These are phyloP conservation scores for Venturia oleaginea DNA, from an alignment of 2,329 filamentous ascomycete species.

Conservation along the genomic window DNA sequence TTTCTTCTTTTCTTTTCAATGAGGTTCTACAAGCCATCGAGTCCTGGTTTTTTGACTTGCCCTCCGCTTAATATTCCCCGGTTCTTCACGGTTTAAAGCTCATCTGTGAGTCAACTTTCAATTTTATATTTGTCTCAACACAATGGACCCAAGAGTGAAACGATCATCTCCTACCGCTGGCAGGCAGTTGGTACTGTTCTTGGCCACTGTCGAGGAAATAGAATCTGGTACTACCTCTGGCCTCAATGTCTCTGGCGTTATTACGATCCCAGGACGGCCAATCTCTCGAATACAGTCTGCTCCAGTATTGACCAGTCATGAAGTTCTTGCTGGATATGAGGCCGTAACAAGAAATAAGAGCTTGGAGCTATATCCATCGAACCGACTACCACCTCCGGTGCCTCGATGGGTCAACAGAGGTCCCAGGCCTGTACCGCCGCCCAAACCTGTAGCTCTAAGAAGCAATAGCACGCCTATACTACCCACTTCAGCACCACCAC, in stretches of 20 bases:
- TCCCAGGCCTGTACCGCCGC: background rate
- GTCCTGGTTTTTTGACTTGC: background rate
- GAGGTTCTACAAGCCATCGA: background rate
- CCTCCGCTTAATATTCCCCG: background rate
- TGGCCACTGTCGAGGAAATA: background rate
- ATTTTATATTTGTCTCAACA: background rate
- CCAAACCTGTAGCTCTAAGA: background rate
- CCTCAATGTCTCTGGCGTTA: background rate
- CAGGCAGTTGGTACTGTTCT: background rate
- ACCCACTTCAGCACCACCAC: background rate
- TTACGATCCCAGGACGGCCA: background rate
- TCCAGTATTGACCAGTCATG: background rate
- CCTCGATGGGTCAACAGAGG: background rate
- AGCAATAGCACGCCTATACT: background rate
- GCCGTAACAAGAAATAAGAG: background rate
- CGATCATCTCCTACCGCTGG: background rate
- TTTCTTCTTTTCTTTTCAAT: background rate
- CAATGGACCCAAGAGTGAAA: background rate
- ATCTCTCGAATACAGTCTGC: background rate
- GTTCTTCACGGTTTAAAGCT: background rate
- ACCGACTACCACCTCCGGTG: background rate
- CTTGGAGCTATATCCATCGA: background rate
- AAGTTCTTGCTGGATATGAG: background rate
- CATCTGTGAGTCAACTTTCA: background rate
- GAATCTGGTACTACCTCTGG: background rate